These are phyloP conservation scores for Coniosporium apollinis DNA, from an alignment of 495 filamentous ascomycete genomes.

Conservation along the genomic window DNA sequence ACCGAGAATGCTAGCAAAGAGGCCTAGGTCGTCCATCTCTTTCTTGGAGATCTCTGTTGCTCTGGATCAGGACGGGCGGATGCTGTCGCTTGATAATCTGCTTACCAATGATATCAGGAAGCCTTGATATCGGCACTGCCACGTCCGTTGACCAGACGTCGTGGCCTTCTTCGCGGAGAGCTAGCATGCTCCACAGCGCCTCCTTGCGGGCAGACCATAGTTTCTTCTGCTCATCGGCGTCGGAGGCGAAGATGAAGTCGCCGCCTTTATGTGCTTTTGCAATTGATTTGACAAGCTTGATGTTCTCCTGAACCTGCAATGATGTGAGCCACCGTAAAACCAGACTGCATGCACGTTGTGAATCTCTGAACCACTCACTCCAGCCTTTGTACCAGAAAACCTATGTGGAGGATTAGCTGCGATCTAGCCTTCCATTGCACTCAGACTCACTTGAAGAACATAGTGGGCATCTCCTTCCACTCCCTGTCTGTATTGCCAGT, in stretches of 20 bases:
- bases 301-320: constrained; percentile 36
- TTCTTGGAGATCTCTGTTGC: constrained; percentile 64
- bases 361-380: too few species aligned
- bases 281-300: constrained; percentile 45
- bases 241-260: constrained; percentile 58
- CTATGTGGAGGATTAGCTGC: constrained; percentile 8
- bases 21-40: constrained; percentile 66
- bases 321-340: constrained; percentile 1
- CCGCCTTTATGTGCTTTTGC: constrained; percentile 43
- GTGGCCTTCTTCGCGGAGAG: constrained; percentile 42
- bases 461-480: constrained; percentile 61
- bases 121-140: constrained; percentile 68
- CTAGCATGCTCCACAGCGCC: constrained; percentile 64
- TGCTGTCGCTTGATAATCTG: too few species aligned
- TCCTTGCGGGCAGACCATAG: constrained; percentile 70
- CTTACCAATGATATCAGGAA: constrained; percentile 69
- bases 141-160: constrained; percentile 70
- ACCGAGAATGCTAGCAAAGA: constrained; percentile 74
- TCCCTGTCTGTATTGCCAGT: constrained; percentile 47
- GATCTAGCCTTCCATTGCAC: background rate
- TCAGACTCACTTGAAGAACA: constrained; percentile 53
- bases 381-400: constrained; percentile 53
- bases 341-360: background rate
- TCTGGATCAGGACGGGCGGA: constrained; percentile 2
- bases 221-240: constrained; percentile 46